Conservation (phyloP, 2,329 filamentous ascomycete genomes). For the Paraphoma chrysanthemicola region DNA sequence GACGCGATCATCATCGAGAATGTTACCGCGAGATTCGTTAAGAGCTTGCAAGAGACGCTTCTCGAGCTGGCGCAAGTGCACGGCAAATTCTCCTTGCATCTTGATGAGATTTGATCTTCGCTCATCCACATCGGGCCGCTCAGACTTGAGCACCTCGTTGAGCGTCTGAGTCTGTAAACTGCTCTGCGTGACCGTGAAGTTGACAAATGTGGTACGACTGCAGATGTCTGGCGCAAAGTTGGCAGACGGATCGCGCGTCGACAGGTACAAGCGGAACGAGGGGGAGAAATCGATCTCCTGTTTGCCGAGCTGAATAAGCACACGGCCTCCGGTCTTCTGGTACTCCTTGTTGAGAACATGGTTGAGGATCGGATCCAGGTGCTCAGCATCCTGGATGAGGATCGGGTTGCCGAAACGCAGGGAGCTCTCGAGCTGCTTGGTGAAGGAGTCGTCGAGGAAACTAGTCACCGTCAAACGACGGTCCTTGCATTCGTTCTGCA, state of each 20-base stretch:
- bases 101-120: conserved; percentile 97
- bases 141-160: conserved; percentile 96
- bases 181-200: conserved; percentile 98
- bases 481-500: conserved; percentile 93
- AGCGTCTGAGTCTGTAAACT: conserved; percentile 97
- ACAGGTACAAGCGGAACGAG: conserved; percentile 92
- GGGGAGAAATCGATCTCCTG: conserved; percentile 99
- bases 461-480: conserved; percentile 94
- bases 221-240: conserved; percentile 96
- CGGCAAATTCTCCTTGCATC: conserved; percentile 97
- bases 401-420: conserved; percentile 98
- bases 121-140: conserved; percentile 96
- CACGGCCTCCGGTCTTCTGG: conserved; percentile 96
- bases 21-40: conserved; percentile 97
- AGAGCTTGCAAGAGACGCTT: conserved; percentile 92
- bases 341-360: conserved; percentile 99
- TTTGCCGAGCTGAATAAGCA: conserved; percentile 96
- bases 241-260: conserved; percentile 93
- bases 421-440: conserved; percentile 96
- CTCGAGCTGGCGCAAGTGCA: conserved; percentile 95
- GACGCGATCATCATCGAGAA: conserved; percentile 96
- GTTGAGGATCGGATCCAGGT: conserved; percentile 95
- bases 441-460: conserved; percentile 97
- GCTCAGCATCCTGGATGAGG: conserved; percentile 96
- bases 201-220: conserved; percentile 98